Evolutionary conservation across 78 protist species (phyloP).

Genomic region (Polysphondylium violaceum): DNA sequence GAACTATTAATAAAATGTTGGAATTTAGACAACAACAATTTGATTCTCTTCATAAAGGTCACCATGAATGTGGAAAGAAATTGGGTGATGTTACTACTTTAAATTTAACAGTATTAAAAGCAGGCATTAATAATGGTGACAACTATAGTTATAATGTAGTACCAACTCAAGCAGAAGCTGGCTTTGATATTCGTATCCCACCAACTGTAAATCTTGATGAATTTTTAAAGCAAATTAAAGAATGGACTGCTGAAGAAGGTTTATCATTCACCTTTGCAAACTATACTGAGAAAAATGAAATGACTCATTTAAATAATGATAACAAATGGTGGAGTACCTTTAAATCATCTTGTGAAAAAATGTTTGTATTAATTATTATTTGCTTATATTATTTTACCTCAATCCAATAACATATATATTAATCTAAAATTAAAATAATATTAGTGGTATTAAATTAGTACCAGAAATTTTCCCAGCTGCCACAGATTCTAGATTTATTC

Average conservation of each 20-base stretch:
- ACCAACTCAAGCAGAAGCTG: slow-evolving; percentile 87
- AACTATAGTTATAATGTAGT: slow-evolving; percentile 85
- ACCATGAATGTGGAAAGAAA: slow-evolving; percentile 55
- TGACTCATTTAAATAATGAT: slow-evolving; percentile 41
- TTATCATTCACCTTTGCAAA: slow-evolving; percentile 53
- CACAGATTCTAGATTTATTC: slow-evolving; percentile 91
- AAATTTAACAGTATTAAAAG: slow-evolving; percentile 84
- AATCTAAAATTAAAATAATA: neutral
- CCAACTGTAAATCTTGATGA: slow-evolving; percentile 73
- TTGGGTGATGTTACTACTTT: slow-evolving; percentile 91
- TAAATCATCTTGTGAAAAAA: slow-evolving; percentile 8
- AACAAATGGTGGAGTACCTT: slow-evolving; percentile 62
- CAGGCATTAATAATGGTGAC: slow-evolving; percentile 67
- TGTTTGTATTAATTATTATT: slow-evolving; percentile 6
- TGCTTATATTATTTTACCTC: neutral
- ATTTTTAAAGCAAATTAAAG: slow-evolving; percentile 67
- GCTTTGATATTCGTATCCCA: slow-evolving; percentile 91
- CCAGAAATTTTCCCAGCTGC: slow-evolving; percentile 94
- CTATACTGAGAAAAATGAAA: slow-evolving; percentile 39
- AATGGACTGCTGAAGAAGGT: slow-evolving; percentile 83
- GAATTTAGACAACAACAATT: slow-evolving; percentile 78
- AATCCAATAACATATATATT: neutral
- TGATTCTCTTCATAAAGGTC: slow-evolving; percentile 42
- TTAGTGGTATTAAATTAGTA: slow-evolving; percentile 37
- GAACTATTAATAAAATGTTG: slow-evolving; percentile 65